A percentile compares a stretch with the other conserved stretches of the same genome.
Conservation (phyloP, 139 green algal species). For the Closterium sp. region DNA sequence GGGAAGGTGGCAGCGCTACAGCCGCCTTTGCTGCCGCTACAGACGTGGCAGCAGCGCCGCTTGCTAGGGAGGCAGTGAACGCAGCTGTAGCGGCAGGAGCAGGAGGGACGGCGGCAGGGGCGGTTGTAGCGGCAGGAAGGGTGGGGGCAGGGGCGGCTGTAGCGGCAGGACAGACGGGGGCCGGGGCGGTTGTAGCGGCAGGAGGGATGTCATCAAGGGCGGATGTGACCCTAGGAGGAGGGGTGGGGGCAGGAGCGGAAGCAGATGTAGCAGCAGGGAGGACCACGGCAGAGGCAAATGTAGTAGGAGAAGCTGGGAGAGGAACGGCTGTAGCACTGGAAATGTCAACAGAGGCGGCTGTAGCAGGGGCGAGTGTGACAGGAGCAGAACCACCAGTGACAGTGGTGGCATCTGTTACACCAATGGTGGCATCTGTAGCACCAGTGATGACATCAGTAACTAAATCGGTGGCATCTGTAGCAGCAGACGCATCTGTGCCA, state of each 20-base stretch:
- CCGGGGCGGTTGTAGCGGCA: neutral
- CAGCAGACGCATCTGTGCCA: neutral
- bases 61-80: neutral
- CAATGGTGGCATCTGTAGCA: neutral
- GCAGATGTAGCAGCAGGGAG: neutral
- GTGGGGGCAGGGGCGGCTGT: neutral
- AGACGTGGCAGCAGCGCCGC: neutral
- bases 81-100: neutral
- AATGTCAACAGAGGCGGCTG: neutral
- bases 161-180: neutral
- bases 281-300: neutral
- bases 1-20: no score
- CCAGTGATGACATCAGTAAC: neutral
- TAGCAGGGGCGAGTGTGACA: neutral
- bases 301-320: neutral
- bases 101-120: no score
- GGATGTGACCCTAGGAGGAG: neutral
- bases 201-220: neutral
- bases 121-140: neutral
- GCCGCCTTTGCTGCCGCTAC: neutral
- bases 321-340: neutral
- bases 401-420: neutral
- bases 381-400: neutral
- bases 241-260: neutral
- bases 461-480: neutral